Percentiles rank a stretch among this genome's conserved stretches.
Conservation (phyloP, 495 filamentous ascomycete species). For the Parachaetomium inaequale region DNA sequence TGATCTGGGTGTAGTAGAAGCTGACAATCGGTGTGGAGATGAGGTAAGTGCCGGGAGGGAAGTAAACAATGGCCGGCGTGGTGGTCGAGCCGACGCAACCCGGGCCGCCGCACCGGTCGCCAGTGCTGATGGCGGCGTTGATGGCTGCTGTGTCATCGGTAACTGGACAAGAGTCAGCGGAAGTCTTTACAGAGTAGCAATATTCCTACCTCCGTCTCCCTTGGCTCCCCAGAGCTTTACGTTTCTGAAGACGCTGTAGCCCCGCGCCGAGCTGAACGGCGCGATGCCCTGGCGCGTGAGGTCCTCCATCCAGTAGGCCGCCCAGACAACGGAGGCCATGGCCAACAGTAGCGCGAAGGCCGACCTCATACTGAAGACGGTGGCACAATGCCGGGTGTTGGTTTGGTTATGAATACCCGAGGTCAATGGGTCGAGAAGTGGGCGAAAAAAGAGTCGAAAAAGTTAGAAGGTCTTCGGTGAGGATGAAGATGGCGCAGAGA, state of each 20-base stretch:
- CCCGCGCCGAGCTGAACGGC: conserved; percentile 35
- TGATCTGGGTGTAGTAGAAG: conserved; percentile 63
- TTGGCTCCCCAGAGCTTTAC: conserved; percentile 77
- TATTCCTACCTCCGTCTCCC: conserved; percentile 56
- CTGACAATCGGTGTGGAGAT: conserved; percentile 57
- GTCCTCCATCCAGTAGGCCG: conserved; percentile 37
- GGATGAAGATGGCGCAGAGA: neutral
- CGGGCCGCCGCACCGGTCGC: conserved; percentile 71
- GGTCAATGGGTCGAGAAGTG: neutral
- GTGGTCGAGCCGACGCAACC: conserved; percentile 71
- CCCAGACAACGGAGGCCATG: conserved; percentile 13
- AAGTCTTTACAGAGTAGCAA: neutral
- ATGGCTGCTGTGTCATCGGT: conserved; percentile 83
- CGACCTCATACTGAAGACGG: conserved; percentile 15
- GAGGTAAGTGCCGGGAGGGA: conserved; percentile 62
- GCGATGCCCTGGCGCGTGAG: conserved; percentile 42
- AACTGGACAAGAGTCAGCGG: conserved; percentile 39
- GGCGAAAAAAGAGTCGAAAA: neutral
- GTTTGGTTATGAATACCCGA: neutral
- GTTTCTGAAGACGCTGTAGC: conserved; percentile 74
- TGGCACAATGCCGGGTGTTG: neutral
- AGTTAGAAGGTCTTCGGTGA: neutral
- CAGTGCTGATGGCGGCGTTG: conserved; percentile 72
- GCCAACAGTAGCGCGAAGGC: conserved; percentile 14
- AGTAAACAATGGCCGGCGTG: conserved; percentile 67